phyloP scores from a whole-genome alignment of 1,284 basidiomycete genomes.

The Leccinum fallax region DNA sequence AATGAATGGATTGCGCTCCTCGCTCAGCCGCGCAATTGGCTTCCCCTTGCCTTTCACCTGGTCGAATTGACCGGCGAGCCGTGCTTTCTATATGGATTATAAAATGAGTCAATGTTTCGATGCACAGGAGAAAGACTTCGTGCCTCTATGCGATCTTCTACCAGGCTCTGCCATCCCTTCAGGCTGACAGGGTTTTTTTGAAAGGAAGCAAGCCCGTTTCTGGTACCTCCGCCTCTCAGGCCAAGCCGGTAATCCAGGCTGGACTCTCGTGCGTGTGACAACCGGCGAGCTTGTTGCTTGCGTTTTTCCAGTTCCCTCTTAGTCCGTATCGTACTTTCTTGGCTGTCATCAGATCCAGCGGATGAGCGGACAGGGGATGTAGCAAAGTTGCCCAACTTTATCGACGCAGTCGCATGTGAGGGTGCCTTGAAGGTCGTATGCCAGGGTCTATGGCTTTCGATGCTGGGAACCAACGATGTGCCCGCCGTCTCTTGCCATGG shows the following conservation, averaged over 20 bases:
- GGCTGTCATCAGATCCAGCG: constrained; percentile 39
- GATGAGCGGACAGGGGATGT: constrained; percentile 26
- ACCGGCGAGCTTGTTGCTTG: constrained; percentile 53
- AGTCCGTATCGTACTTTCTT: constrained; percentile 53
- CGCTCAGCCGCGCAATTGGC: constrained; percentile 60
- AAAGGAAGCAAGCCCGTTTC: constrained; percentile 22
- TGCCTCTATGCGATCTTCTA: constrained; percentile 83
- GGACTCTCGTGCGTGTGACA: constrained; percentile 70
- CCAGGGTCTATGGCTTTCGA: constrained; percentile 66
- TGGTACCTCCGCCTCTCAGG: constrained; percentile 41
- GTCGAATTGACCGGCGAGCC: constrained; percentile 70
- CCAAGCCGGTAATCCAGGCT: constrained; percentile 76
- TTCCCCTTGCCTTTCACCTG: constrained; percentile 76
- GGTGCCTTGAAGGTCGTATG: constrained; percentile 67
- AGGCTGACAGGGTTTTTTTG: constrained; percentile 60
- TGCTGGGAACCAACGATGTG: constrained; percentile 53
- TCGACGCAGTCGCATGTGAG: constrained; percentile 51
- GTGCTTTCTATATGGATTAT: constrained; percentile 53
- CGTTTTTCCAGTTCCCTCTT: constrained; percentile 57
- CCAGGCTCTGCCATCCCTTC: constrained; percentile 74
- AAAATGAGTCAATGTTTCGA: not conserved
- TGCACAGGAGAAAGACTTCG: constrained; percentile 14
- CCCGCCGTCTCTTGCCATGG: constrained; percentile 29
- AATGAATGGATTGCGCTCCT: constrained; percentile 83
- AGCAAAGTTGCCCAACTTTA: constrained; percentile 53